These are phyloP conservation scores for Rhynchospora tenuis DNA, from an alignment of 176 grass and related monocot genomes.

Conservation along the genomic window DNA sequence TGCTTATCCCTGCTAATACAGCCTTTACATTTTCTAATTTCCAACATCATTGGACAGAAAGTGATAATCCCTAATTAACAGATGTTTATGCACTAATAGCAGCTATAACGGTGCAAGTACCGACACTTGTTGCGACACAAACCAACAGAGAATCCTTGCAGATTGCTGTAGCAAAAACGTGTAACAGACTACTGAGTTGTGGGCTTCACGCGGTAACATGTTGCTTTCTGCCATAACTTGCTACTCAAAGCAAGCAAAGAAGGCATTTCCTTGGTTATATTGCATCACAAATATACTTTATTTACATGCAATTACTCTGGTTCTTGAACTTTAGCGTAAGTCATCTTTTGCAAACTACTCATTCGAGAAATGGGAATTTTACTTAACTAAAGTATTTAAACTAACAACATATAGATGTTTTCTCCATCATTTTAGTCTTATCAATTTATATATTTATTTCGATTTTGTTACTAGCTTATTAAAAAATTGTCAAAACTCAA, in stretches of 20 bases:
- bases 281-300: no score
- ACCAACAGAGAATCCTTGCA: neutral
- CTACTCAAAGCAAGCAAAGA: slow-evolving; percentile 9
- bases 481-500: neutral
- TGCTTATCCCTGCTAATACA: slow-evolving; percentile 6
- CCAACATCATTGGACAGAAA: slow-evolving; percentile 6
- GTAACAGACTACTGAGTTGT: neutral
- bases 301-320: no score
- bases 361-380: neutral
- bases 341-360: no score
- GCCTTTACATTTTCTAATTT: neutral
- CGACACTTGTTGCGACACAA: neutral
- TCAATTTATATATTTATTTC: neutral
- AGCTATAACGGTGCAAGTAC: neutral
- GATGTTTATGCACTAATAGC: neutral
- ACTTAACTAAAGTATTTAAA: neutral
- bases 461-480: neutral
- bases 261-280: neutral
- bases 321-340: no score
- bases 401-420: neutral
- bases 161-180: neutral
- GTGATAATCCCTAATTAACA: neutral
- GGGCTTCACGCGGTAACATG: neutral
- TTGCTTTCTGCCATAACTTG: neutral
- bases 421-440: neutral